Base-by-base conservation (phyloP, 805 yeast genomes). In the Cyberlindnera mrakii region DNA sequence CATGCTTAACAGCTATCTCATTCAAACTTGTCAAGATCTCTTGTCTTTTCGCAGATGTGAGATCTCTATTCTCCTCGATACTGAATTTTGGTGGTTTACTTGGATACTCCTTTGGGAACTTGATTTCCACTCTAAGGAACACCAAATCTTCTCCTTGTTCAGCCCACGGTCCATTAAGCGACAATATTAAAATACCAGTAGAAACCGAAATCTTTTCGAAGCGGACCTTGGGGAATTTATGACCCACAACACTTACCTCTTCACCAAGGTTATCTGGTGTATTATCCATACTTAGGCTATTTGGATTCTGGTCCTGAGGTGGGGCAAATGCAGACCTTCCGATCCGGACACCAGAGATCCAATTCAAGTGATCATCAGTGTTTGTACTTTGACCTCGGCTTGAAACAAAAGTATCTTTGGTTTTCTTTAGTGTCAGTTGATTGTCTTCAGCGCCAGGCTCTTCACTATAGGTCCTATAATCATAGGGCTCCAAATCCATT, bases 301-400 rank as follows among this genome's bases (percentile, higher is more conserved):
- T 62, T 0, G 71, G 66, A 36, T 54, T 54, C 23, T 52, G 54
- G 27, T 54, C 59, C n/a, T 35, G 35, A 2, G 54, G 47, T 11
- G 57, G 55, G 1, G 58, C 54, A 40, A 56, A 57, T 8, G 60
- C 60, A 5, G 62, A 51, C 41, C 60, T 40, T 13, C 57, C 57
- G 56, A 91, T 77, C 44, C 89, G 71, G 7, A 91, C 95, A 40
- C 98, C 97, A 0, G 96, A 82, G 32, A 95, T 80, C 98, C 98
- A 91, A 49, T 84, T 81, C 47, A 91, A 66, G 57, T 87, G 95
- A 52, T 82, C 80, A 27, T 77, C 58, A 43, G 75, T 75, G 44
- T 66, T 70, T 6, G 42, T 49, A 4, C 18, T 33, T 6, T 33
- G 20, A 5, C 71, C 72, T 15, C 70, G 63, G 17, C 62, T 65